Evolutionary conservation across 768 basidiomycete genomes (phyloP).

Genomic region (Xerocomus spinulosus): DNA sequence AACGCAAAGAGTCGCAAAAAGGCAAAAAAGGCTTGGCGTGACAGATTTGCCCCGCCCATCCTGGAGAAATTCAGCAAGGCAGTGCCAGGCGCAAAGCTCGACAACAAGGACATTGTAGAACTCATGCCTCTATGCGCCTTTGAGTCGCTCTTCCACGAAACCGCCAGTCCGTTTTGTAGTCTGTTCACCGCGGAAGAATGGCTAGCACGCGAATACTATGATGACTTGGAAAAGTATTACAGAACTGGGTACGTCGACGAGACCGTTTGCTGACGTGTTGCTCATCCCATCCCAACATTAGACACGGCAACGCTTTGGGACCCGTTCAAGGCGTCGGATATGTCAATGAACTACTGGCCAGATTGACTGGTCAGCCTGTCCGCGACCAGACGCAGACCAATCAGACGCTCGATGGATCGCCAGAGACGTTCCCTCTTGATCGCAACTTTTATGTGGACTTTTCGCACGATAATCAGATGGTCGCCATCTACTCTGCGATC

Average conservation of each 20-base stretch:
- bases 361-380: slow-evolving; percentile 62
- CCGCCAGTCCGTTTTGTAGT: slow-evolving; percentile 61
- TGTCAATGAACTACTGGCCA: slow-evolving; percentile 82
- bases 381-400: slow-evolving; percentile 73
- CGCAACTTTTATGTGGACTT: slow-evolving; percentile 72
- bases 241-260: slow-evolving; percentile 53
- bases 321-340: slow-evolving; percentile 83
- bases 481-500: slow-evolving; percentile 65
- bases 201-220: slow-evolving; percentile 59
- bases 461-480: slow-evolving; percentile 83
- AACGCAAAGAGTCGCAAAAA: slow-evolving; percentile 42
- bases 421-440: slow-evolving; percentile 67
- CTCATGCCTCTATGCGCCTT: slow-evolving; percentile 78
- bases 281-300: slow-evolving; percentile 23
- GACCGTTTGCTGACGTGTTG: not conserved
- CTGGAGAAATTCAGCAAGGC: slow-evolving; percentile 54
- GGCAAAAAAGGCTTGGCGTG: slow-evolving; percentile 51
- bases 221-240: slow-evolving; percentile 78
- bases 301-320: slow-evolving; percentile 66
- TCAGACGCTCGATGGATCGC: slow-evolving; percentile 58
- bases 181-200: slow-evolving; percentile 68
- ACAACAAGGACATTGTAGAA: slow-evolving; percentile 46
- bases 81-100: slow-evolving; percentile 61
- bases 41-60: slow-evolving; percentile 51
- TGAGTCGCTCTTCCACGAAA: slow-evolving; percentile 56